Conservation (phyloP, 2,329 filamentous ascomycete genomes). For the Penicillium occitanis region DNA sequence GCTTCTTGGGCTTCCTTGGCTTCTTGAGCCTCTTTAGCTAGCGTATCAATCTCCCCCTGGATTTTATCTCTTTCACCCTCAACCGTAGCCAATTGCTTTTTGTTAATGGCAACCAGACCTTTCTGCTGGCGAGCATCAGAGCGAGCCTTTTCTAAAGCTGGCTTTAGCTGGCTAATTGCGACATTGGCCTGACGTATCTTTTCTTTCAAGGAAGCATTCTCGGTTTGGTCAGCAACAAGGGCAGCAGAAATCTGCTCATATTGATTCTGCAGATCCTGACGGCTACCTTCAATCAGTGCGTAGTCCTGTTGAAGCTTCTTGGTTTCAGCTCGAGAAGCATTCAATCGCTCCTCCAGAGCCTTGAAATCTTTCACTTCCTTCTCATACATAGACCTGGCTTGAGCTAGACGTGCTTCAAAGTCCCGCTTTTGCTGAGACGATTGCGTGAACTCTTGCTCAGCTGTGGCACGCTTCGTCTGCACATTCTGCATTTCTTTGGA, state of each 20-base stretch:
- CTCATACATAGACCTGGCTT: slow-evolving; percentile 85
- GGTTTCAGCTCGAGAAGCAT: slow-evolving; percentile 72
- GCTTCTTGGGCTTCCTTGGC: slow-evolving; percentile 62
- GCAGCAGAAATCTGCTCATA: slow-evolving; percentile 73
- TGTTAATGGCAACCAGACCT: slow-evolving; percentile 95
- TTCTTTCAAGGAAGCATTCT: slow-evolving; percentile 83
- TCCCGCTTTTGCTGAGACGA: slow-evolving; percentile 85
- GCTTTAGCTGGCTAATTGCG: slow-evolving; percentile 80
- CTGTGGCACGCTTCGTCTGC: slow-evolving; percentile 73
- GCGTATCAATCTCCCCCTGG: slow-evolving; percentile 71
- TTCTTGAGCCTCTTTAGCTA: slow-evolving; percentile 63
- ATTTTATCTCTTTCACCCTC: slow-evolving; percentile 87
- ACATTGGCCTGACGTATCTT: slow-evolving; percentile 79
- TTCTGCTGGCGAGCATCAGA: slow-evolving; percentile 93
- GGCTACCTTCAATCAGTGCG: slow-evolving; percentile 75
- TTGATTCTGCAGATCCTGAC: slow-evolving; percentile 78
- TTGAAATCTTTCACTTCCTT: slow-evolving; percentile 88
- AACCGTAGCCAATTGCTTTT: slow-evolving; percentile 89
- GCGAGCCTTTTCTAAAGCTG: slow-evolving; percentile 88
- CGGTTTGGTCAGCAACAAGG: slow-evolving; percentile 81
- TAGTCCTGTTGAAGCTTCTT: slow-evolving; percentile 81
- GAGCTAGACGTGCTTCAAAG: slow-evolving; percentile 82
- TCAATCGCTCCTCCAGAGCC: slow-evolving; percentile 78
- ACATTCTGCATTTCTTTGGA: slow-evolving; percentile 94
- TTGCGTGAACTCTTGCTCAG: slow-evolving; percentile 79